These are phyloP conservation scores for Holtermannia corniformis DNA, from an alignment of 768 basidiomycete species.

Conservation along the genomic window DNA sequence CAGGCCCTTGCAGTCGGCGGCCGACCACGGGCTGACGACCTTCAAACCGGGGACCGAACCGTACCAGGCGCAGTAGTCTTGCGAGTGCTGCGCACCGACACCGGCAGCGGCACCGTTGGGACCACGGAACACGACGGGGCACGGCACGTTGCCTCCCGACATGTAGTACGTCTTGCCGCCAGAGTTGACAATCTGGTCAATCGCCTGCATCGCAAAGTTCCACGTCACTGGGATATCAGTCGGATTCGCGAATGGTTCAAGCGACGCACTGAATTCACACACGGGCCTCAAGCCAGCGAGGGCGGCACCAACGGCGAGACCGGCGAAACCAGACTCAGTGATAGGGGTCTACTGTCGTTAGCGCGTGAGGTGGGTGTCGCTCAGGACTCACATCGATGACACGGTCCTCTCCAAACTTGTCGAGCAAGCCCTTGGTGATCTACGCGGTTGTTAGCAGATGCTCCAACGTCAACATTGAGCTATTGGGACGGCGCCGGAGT, in stretches of 20 bases:
- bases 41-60: slow-evolving; percentile 78
- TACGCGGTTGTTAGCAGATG: too few species aligned
- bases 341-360: slow-evolving; percentile 42
- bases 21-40: slow-evolving; percentile 92
- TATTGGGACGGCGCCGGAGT: background rate
- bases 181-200: slow-evolving; percentile 99
- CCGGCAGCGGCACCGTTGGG: slow-evolving; percentile 97
- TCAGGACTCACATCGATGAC: slow-evolving; percentile 62
- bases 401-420: slow-evolving; percentile 98
- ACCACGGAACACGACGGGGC: slow-evolving; percentile 98
- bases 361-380: background rate
- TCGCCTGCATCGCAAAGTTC: slow-evolving; percentile 95
- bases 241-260: background rate
- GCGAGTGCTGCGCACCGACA: slow-evolving; percentile 94
- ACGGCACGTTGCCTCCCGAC: slow-evolving; percentile 98
- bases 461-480: too few species aligned
- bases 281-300: slow-evolving; percentile 89
- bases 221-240: slow-evolving; percentile 59
- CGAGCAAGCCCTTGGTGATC: slow-evolving; percentile 96
- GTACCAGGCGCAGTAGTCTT: slow-evolving; percentile 90
- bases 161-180: slow-evolving; percentile 99
- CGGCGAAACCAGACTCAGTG: slow-evolving; percentile 98
- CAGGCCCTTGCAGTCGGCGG: slow-evolving; percentile 98
- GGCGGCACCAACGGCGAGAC: slow-evolving; percentile 88
- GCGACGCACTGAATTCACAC: slow-evolving; percentile 72